Percentiles rank a stretch among this genome's conserved stretches.
Evolutionary conservation across 306 rosid species (phyloP).

Genomic region (Oxytropis ochrocephala): DNA sequence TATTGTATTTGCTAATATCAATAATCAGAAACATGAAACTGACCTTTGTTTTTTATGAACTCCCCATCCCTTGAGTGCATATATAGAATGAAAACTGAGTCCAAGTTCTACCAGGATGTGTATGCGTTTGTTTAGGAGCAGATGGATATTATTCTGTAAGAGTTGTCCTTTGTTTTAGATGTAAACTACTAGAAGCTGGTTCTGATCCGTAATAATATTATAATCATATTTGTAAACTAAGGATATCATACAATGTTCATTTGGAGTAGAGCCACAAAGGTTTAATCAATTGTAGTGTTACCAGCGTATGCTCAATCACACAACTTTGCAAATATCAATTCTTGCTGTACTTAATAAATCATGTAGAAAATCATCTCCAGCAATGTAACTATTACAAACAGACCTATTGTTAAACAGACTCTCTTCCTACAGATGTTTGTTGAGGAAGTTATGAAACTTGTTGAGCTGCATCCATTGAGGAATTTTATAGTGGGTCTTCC

Average conservation of each 20-base stretch:
- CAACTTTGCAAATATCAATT: neutral
- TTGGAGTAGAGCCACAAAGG: no score
- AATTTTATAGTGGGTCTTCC: constrained; percentile 51
- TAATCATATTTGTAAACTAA: no score
- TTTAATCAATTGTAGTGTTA: no score
- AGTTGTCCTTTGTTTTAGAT: no score
- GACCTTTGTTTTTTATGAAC: neutral
- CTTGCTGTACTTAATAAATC: neutral
- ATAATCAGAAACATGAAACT: neutral
- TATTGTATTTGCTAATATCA: neutral
- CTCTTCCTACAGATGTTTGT: constrained; percentile 39
- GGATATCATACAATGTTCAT: no score
- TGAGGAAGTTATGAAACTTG: constrained; percentile 46
- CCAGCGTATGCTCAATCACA: no score
- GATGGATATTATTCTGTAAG: no score
- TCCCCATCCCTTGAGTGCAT: neutral
- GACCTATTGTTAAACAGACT: neutral
- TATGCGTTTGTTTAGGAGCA: no score
- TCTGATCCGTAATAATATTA: no score
- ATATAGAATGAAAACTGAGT: neutral
- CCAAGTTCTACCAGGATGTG: no score
- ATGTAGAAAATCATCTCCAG: neutral
- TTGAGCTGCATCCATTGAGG: constrained; percentile 38
- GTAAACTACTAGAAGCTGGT: no score
- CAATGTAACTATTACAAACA: neutral